A percentile compares a stretch with the other conserved stretches of the same genome.
These are phyloP conservation scores for Sclerotinia spermophila DNA, from an alignment of 2,329 filamentous ascomycete species.

Conservation along the genomic window DNA sequence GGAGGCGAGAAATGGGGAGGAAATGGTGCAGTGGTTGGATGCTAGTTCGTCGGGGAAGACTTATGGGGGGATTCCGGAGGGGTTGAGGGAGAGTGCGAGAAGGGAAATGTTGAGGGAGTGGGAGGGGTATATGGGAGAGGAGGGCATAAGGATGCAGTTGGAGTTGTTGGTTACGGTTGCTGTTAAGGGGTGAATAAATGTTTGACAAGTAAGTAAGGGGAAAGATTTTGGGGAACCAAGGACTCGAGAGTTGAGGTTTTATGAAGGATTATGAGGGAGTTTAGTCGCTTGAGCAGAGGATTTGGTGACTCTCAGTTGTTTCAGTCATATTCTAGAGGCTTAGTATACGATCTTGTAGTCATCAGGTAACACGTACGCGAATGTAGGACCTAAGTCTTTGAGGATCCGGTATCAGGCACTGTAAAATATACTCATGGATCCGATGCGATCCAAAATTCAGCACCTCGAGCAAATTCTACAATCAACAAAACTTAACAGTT, in stretches of 20 bases:
- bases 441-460: fast-evolving
- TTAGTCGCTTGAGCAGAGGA: background rate
- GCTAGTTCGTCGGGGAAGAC: conserved; percentile 20
- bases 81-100: conserved; percentile 13
- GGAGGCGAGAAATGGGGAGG: conserved; percentile 13
- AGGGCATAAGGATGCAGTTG: conserved; percentile 22
- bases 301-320: fast-evolving
- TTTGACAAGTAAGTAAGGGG: too few relatives aligned
- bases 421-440: background rate
- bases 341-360: background rate
- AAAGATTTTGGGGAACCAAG: too few relatives aligned
- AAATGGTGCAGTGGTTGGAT: conserved; percentile 21
- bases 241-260: background rate
- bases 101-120: conserved; percentile 22
- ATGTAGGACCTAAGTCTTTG: background rate
- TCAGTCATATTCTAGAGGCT: background rate
- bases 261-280: background rate
- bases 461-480: background rate
- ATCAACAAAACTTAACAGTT: too few relatives aligned
- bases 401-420: background rate
- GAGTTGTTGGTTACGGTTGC: conserved; percentile 23
- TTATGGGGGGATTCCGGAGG: conserved; percentile 20
- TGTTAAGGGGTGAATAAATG: conserved; percentile 14
- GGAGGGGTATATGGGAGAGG: conserved; percentile 12
- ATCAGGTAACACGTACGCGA: background rate